Percentiles rank a stretch among this genome's conserved stretches.
These are phyloP conservation scores for Ceraceosorus bombacis DNA, from an alignment of 1,284 basidiomycete genomes.

Conservation along the genomic window DNA sequence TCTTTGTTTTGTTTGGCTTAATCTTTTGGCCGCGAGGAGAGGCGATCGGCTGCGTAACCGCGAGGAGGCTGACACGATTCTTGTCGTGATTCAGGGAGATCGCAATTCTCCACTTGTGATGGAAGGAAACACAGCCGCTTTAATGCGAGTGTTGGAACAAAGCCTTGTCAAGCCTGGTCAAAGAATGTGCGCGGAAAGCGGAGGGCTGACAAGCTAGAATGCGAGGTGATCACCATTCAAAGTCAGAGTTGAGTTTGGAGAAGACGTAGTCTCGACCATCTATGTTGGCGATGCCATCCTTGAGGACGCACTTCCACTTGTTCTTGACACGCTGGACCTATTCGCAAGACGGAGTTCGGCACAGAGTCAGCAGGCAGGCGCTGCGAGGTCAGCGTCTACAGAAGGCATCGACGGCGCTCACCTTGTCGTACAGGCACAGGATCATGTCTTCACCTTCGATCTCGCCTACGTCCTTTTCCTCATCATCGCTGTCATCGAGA, in stretches of 20 bases:
- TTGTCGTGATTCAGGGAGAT: too few species aligned
- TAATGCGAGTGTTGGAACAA: too few species aligned
- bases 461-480: slow-evolving; percentile 53
- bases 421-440: slow-evolving; percentile 98
- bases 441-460: slow-evolving; percentile 68
- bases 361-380: neutral
- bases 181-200: too few species aligned
- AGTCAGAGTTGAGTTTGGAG: slow-evolving; percentile 66
- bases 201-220: too few species aligned
- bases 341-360: neutral
- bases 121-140: too few species aligned
- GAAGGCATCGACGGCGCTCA: slow-evolving; percentile 44
- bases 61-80: too few species aligned
- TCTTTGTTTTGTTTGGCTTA: too few species aligned
- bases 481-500: slow-evolving; percentile 78
- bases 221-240: slow-evolving; percentile 23
- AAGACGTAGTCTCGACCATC: slow-evolving; percentile 97
- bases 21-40: too few species aligned
- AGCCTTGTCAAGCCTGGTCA: too few species aligned
- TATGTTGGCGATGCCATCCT: slow-evolving; percentile 95
- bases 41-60: too few species aligned
- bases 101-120: too few species aligned
- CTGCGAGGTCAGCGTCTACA: neutral
- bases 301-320: slow-evolving; percentile 99
- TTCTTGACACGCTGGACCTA: slow-evolving; percentile 96